These are phyloP conservation scores for Guyanaporus albipodus DNA, from an alignment of 768 basidiomycete species.

Conservation along the genomic window DNA sequence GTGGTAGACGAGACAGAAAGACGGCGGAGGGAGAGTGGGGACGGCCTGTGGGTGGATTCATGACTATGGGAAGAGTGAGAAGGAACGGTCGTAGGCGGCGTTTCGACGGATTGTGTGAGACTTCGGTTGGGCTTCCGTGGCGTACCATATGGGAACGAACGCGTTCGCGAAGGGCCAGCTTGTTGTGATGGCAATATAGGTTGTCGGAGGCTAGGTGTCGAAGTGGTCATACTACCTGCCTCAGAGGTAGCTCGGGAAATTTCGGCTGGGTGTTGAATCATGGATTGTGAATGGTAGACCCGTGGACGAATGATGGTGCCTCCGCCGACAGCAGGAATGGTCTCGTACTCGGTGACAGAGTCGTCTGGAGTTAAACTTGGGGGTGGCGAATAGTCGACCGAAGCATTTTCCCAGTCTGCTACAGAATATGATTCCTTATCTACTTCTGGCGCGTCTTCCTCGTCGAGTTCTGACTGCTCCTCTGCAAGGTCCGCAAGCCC, in stretches of 20 bases:
- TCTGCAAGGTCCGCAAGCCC: slow-evolving; percentile 81
- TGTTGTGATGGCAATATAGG: slow-evolving; percentile 6
- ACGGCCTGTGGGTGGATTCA: slow-evolving; percentile 17
- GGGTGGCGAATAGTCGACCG: slow-evolving; percentile 44
- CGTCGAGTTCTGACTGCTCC: slow-evolving; percentile 44
- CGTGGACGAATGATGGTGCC: slow-evolving; percentile 83
- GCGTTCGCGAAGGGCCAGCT: slow-evolving; percentile 31
- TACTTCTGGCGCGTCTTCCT: slow-evolving; percentile 33
- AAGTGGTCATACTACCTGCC: slow-evolving; percentile 49
- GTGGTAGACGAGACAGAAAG: slow-evolving; percentile 32
- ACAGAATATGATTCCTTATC: slow-evolving; percentile 50
- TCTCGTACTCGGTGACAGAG: slow-evolving; percentile 67
- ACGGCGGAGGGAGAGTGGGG: slow-evolving; percentile 25
- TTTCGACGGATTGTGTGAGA: slow-evolving; percentile 41
- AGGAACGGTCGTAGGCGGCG: slow-evolving; percentile 39
- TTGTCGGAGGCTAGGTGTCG: slow-evolving; percentile 1
- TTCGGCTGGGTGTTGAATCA: slow-evolving; percentile 47
- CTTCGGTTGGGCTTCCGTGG: slow-evolving; percentile 35
- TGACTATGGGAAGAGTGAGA: slow-evolving; percentile 14
- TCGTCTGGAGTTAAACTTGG: slow-evolving; percentile 43
- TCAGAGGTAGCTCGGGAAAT: slow-evolving; percentile 31
- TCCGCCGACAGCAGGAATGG: slow-evolving; percentile 88
- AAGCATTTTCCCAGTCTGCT: slow-evolving; percentile 65
- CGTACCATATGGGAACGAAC: slow-evolving; percentile 5
- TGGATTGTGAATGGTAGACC: slow-evolving; percentile 80